A percentile compares a stretch with the other conserved stretches of the same genome.
These are phyloP conservation scores for Arabidopsis thaliana DNA, from an alignment of 345 rosid genomes.

Conservation along the genomic window TAIR10.1 NC_003075.7:7086001-7086500, in stretches of 20 bases:
- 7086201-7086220: slow-evolving; percentile 42
- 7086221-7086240: slow-evolving; percentile 48
- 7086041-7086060: slow-evolving; percentile 77
- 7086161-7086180: slow-evolving; percentile 41
- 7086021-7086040: slow-evolving; percentile 62
- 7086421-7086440: slow-evolving; percentile 46
- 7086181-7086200: neutral
- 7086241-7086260: slow-evolving; percentile 55
- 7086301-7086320: slow-evolving; percentile 48
- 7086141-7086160: slow-evolving; percentile 71
- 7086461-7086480: slow-evolving; percentile 48
- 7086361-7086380: slow-evolving; percentile 61
- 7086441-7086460: slow-evolving; percentile 55
- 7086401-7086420: slow-evolving; percentile 2
- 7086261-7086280: slow-evolving; percentile 69
- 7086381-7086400: slow-evolving; percentile 32
- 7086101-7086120: slow-evolving; percentile 57
- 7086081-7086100: slow-evolving; percentile 88
- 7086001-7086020: slow-evolving; percentile 43
- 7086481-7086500: slow-evolving; percentile 37
- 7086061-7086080: slow-evolving; percentile 89
- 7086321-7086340: slow-evolving; percentile 48
- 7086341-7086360: slow-evolving; percentile 59
- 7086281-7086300: slow-evolving; percentile 58
- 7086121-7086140: slow-evolving; percentile 67